Percentiles rank a stretch among this genome's conserved stretches.
Conservation (phyloP, 2,329 filamentous ascomycete genomes). For the Rhinocladiella similis region DNA sequence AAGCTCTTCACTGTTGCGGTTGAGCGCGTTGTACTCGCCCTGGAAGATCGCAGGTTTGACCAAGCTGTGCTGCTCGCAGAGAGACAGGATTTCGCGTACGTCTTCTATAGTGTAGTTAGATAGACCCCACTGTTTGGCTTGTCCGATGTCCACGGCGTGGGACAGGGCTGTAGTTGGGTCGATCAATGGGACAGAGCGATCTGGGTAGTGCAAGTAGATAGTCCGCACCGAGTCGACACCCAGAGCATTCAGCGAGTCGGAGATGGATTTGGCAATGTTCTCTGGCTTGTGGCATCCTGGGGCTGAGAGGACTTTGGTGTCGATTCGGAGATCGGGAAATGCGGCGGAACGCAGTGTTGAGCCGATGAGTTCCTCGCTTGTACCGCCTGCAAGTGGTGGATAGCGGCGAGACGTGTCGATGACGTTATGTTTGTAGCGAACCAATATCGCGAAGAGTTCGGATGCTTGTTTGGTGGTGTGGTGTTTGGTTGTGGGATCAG, state of each 20-base stretch:
- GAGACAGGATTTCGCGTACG: conserved; percentile 49
- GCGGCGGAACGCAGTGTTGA: background rate
- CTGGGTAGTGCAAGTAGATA: conserved; percentile 54
- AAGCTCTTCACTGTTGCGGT: conserved; percentile 44
- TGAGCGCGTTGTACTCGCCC: conserved; percentile 45
- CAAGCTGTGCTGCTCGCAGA: conserved; percentile 45
- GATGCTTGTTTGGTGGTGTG: conserved; percentile 23
- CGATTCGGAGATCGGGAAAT: conserved; percentile 35
- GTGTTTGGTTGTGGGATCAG: conserved; percentile 6
- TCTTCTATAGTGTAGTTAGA: conserved; percentile 51
- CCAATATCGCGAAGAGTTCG: conserved; percentile 33
- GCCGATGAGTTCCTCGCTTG: conserved; percentile 32
- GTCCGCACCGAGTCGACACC: conserved; percentile 45
- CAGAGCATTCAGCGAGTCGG: conserved; percentile 38
- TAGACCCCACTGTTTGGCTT: conserved; percentile 42
- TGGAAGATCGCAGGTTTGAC: conserved; percentile 49
- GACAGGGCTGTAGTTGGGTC: conserved; percentile 6
- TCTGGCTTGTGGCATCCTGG: conserved; percentile 32
- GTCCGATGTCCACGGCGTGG: conserved; percentile 5
- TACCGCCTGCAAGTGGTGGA: conserved; percentile 32
- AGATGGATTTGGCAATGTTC: conserved; percentile 33
- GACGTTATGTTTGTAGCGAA: conserved; percentile 32
- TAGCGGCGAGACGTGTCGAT: conserved; percentile 37
- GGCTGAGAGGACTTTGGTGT: conserved; percentile 46
- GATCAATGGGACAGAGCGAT: conserved; percentile 45